Conservation (phyloP, 345 rosid species). For the Erucastrum elatum region DNA sequence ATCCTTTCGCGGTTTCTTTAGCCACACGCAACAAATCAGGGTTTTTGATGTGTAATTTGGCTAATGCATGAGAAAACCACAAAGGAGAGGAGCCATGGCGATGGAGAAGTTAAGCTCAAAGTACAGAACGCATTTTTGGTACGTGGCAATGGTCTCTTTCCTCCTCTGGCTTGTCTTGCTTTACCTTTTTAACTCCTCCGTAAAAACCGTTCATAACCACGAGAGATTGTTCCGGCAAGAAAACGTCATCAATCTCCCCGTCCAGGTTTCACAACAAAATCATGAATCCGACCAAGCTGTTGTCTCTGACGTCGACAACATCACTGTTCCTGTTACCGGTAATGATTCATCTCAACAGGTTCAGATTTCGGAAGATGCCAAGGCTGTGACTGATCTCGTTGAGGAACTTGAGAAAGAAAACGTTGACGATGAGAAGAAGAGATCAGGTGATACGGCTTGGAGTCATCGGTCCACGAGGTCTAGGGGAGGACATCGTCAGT, state of each 20-base stretch:
- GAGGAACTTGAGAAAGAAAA: constrained; percentile 32
- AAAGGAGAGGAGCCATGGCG: constrained; percentile 37
- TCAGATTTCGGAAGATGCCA: constrained; percentile 26
- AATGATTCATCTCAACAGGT: not conserved
- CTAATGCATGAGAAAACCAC: constrained; percentile 36
- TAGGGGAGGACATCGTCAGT: constrained; percentile 10
- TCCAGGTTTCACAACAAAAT: not conserved
- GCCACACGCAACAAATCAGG: constrained; percentile 5
- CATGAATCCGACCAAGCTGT: constrained; percentile 14
- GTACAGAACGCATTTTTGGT: constrained; percentile 52
- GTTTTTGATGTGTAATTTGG: not conserved
- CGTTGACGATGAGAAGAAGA: constrained; percentile 1
- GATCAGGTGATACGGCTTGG: constrained; percentile 8
- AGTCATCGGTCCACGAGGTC: constrained; percentile 9
- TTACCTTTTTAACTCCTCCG: constrained; percentile 47
- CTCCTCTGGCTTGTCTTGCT: constrained; percentile 54
- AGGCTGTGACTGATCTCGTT: constrained; percentile 27
- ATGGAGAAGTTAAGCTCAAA: constrained; percentile 46
- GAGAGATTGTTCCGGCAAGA: constrained; percentile 30
- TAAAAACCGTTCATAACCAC: constrained; percentile 32
- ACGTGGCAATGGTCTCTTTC: constrained; percentile 43
- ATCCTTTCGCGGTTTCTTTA: constrained; percentile 12
- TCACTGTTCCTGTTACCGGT: constrained; percentile 10
- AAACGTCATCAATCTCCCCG: constrained; percentile 22
- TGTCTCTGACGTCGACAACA: constrained; percentile 17